Evolutionary conservation across 192 early-diverging fungal genomes (phyloP).

Genomic region (Haplosporangium gracile): DNA sequence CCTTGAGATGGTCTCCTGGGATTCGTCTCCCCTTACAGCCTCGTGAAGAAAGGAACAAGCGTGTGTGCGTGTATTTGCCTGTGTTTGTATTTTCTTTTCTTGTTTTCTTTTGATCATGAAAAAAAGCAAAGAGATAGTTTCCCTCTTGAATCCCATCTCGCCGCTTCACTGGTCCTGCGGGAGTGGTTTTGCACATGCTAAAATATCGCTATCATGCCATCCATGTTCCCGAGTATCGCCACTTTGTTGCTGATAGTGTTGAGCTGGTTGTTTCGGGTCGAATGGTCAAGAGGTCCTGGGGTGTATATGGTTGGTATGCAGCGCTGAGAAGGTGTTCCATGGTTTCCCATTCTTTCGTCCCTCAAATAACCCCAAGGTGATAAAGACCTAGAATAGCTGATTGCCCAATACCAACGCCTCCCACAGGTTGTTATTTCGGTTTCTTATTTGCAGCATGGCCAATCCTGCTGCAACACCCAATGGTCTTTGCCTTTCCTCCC

Average conservation of each 20-base stretch:
- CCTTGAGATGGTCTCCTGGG: constrained; percentile 14
- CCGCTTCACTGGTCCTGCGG: not conserved
- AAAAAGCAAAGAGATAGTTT: constrained; percentile 14
- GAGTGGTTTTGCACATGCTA: constrained; percentile 37
- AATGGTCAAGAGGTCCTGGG: not conserved
- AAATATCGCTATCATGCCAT: constrained; percentile 28
- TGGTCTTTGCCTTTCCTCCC: not conserved
- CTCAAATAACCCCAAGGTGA: not conserved
- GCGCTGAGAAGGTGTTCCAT: not conserved
- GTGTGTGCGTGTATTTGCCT: not conserved
- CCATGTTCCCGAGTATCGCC: not conserved
- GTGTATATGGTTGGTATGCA: not conserved
- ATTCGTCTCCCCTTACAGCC: constrained; percentile 1
- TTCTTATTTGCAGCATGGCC: not conserved
- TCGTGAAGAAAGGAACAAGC: constrained; percentile 1
- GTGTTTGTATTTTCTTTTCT: not conserved
- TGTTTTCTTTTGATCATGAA: not conserved
- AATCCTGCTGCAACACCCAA: not conserved
- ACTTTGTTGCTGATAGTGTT: not conserved
- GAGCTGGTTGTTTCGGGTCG: not conserved
- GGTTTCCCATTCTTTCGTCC: not conserved
- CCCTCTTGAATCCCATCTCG: constrained; percentile 9
- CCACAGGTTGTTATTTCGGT: not conserved
- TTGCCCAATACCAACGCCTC: not conserved
- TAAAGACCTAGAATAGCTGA: not conserved